These are phyloP conservation scores for Metschnikowia similis DNA, from an alignment of 805 yeast species.

Conservation along the genomic window DNA sequence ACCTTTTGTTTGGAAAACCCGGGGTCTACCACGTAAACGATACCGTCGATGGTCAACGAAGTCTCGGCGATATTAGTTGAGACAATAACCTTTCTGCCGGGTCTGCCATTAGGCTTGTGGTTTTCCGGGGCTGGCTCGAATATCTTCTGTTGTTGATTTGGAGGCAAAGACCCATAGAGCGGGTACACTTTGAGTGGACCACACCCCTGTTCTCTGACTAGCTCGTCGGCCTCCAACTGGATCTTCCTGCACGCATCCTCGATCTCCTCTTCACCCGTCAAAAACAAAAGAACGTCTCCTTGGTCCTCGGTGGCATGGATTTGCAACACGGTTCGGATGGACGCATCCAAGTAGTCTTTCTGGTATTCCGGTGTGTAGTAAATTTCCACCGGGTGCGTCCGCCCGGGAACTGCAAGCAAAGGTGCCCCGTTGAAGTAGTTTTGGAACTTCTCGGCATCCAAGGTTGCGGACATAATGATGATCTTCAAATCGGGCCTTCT, in stretches of 20 bases:
- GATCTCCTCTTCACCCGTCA: conserved; percentile 97
- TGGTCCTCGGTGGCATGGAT: conserved; percentile 95
- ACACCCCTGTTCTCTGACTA: conserved; percentile 81
- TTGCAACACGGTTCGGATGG: conserved; percentile 91
- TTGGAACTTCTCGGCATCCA: conserved; percentile 96
- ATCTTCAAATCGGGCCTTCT: conserved; percentile 87
- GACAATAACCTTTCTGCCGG: conserved; percentile 92
- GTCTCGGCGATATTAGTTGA: conserved; percentile 98
- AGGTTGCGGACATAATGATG: conserved; percentile 95
- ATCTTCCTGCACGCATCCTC: conserved; percentile 94
- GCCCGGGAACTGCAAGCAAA: conserved; percentile 91
- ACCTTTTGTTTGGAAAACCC: conserved; percentile 97
- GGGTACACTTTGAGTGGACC: conserved; percentile 92
- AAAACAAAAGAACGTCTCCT: conserved; percentile 82
- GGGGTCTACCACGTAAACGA: conserved; percentile 95
- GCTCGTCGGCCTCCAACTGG: conserved; percentile 81
- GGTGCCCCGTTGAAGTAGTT: conserved; percentile 88
- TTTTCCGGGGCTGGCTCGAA: conserved; percentile 87
- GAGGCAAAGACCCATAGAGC: conserved; percentile 93
- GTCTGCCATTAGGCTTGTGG: conserved; percentile 67
- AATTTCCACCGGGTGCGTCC: conserved; percentile 96
- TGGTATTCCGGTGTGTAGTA: conserved; percentile 97
- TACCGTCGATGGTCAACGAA: conserved; percentile 94
- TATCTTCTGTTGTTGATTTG: conserved; percentile 89
- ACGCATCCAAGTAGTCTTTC: conserved; percentile 90